Base-by-base conservation (phyloP, 2,329 filamentous ascomycete genomes). In the Aureobasidium vineae region DNA sequence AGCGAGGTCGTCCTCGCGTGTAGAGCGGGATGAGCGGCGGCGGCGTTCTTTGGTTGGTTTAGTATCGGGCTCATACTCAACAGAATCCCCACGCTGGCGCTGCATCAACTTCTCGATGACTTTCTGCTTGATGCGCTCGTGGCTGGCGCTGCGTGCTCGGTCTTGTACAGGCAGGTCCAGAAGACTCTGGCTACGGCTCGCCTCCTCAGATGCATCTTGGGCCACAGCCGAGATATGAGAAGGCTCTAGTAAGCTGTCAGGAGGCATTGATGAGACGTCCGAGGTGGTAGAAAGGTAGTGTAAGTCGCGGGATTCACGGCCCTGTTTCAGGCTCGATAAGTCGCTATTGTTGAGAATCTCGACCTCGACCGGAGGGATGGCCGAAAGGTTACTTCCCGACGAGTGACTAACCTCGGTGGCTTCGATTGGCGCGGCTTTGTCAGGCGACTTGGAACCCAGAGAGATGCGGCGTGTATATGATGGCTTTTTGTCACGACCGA, bases 231-330 rank as follows among this genome's bases (percentile, higher is more conserved):
- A 78, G 75, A 52, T 79, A 76, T 28, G 45, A 10, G 53, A 43
- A n/a, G 47, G 53, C 70, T 88, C 88, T 13, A 90, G 79, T 79
- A 90, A 85, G 74, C 86, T 89, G 75, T 90, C 87, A n/a, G 87
- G 82, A 38, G 88, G 88, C 85, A 90, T 89, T 41, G 87, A 89
- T 1, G 94, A 98, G 59, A 98, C 91, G 73, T 97, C 94, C 3
- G 94, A 97, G 60, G 87, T 82, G 70, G 86, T 83, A 40, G 86
- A 84, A 57, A 88, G 80, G 75, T 90, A 92, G 77, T 86, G 74
- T 79, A 85, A 73, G 78, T 88, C 83, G 75, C 84, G 78, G 79
- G 86, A 78, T 26, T 63, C 21, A 15, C 64, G 45, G 31, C 71
- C 72, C 31, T 69, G 68, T 75, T 81, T 56, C 5, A 54, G 47